Conservation (phyloP, 148 eudicot species). For the Bassia scoparia region DNA sequence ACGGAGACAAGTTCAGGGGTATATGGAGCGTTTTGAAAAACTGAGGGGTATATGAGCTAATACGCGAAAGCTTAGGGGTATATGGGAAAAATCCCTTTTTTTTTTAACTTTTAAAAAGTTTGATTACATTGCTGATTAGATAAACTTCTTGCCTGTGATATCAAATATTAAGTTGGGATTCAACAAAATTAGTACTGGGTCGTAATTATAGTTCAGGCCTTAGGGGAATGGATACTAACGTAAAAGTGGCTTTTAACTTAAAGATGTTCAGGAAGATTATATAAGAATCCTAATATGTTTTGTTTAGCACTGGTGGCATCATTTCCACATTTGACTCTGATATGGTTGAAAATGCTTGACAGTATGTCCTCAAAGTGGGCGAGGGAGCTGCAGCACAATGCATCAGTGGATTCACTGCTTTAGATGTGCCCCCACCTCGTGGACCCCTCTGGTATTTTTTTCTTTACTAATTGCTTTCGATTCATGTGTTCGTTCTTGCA, state of each 20-base stretch:
- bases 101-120: too few species aligned
- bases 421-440: conserved; percentile 85
- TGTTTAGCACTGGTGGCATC: not conserved
- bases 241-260: not conserved
- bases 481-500: not conserved
- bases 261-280: not conserved
- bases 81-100: too few species aligned
- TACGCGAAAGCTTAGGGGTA: too few species aligned
- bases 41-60: too few species aligned
- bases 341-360: conserved; percentile 18
- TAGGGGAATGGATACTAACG: not conserved
- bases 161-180: not conserved
- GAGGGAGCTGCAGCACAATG: conserved; percentile 72
- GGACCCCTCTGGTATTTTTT: conserved; percentile 82
- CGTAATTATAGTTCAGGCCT: not conserved
- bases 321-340: not conserved
- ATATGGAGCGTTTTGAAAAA: too few species aligned
- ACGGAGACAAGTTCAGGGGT: too few species aligned
- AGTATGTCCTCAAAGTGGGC: conserved; percentile 86
- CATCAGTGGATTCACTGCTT: conserved; percentile 79
- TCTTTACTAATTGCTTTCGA: not conserved
- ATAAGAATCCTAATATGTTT: not conserved
- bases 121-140: not conserved
- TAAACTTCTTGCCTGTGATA: not conserved
- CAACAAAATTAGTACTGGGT: too few species aligned